Evolutionary conservation across 768 basidiomycete genomes (phyloP), one percentile per base, ranked within the genome.

Genomic region (Phaeotremella fagi): DNA sequence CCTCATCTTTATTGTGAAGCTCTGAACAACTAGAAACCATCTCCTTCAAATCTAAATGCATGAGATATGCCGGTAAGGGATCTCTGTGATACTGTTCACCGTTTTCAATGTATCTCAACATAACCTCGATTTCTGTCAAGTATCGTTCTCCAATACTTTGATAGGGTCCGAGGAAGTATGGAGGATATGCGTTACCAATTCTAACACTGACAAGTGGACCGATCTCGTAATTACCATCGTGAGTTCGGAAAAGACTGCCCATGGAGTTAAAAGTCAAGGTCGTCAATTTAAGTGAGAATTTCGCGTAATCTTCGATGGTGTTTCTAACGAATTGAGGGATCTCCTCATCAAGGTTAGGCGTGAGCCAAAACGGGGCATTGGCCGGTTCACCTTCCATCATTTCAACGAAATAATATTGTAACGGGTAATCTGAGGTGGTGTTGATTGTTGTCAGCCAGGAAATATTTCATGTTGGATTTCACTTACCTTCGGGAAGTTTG

Each of bases 121-220:
- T 35, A 1, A 23, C 24, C 22, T 55, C 49, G 33, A 60, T 55
- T 22, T 52, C 41, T 22, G 50, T 25, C 28, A 55, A 33, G 28
- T 52, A 60, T 29, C 54, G 35, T 5, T 55, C 58, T 48, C 43
- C 36, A 14, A 27, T 46, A n/a, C 43, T 50, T 14, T 25, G 24
- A 36, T 54, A 59, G 18, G 57, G 53, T 27, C 52, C 53, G 22
- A 33, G 37, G 20, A 50, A 51, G 29, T 54, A 47, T 15, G 57
- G 57, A 16, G 52, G 28, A 26, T 16, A 50, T 14, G 2, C 29
- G 22, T 1, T 16, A 20, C 35, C 25, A 26, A 51, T 25, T 11
- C 12, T 2, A 3, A n/a, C 4, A 4, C 27, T 18, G n/a, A 47
- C 25, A 1, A 50, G 16, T 2, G 50, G 56, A 23, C 51, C 50